Evolutionary conservation across 2,329 filamentous ascomycete genomes (phyloP).

Genomic region (Botrytis sinoallii): DNA sequence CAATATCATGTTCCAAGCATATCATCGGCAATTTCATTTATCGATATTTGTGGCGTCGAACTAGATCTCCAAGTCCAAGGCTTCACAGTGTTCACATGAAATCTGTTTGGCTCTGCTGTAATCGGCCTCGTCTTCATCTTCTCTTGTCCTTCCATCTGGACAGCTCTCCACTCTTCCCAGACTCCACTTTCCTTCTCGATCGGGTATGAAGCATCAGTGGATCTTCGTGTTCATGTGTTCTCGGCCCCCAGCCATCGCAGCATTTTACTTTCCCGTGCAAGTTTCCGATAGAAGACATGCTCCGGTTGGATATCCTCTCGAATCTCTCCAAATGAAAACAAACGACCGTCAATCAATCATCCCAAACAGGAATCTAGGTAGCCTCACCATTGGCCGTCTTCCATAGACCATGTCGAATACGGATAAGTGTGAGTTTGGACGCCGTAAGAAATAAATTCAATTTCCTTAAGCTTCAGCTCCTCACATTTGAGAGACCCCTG

Average conservation of each 20-base stretch:
- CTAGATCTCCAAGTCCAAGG: not conserved
- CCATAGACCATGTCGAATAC: not conserved
- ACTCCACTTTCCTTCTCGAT: not conserved
- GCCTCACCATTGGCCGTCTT: not conserved
- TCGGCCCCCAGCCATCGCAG: conserved; percentile 9
- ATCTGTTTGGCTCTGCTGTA: not conserved
- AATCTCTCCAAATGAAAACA: not conserved
- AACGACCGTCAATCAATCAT: not conserved
- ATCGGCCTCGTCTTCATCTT: not conserved
- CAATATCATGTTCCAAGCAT: not conserved
- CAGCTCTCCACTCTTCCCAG: not conserved
- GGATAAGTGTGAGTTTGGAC: not conserved
- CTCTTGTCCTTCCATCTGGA: not conserved
- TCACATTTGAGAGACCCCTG: not conserved
- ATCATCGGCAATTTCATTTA: not conserved
- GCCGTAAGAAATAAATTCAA: not conserved
- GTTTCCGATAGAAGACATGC: conserved; percentile 1
- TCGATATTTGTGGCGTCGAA: not conserved
- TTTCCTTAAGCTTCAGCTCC: conserved; percentile 9
- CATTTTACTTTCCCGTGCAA: not conserved
- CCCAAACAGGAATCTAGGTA: not conserved
- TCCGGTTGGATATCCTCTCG: not conserved
- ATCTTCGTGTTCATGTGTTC: conserved; percentile 12
- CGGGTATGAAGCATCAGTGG: not conserved
- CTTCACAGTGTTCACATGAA: not conserved